A percentile compares a stretch with the other conserved stretches of the same genome.
phyloP scores from a whole-genome alignment of 2,329 filamentous ascomycete species.

The Fonsecaea nubica region DNA sequence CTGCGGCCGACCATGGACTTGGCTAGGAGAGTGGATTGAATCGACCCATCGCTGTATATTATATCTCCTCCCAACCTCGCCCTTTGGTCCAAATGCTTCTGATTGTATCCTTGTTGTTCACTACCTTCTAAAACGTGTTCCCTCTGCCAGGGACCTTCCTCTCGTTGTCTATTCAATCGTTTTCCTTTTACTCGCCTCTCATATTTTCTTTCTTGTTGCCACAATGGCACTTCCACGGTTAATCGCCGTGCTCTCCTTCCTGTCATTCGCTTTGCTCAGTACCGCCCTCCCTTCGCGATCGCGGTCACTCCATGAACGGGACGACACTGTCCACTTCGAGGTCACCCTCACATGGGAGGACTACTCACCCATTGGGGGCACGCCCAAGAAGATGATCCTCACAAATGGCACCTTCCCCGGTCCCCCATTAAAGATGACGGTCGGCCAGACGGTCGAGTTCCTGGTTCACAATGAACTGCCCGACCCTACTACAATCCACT shows the following conservation, averaged over 20 bases:
- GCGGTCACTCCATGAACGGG: constrained; percentile 27
- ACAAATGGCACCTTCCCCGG: constrained; percentile 79
- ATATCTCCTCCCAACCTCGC: constrained; percentile 32
- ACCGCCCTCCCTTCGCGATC: constrained; percentile 27
- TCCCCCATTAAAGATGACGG: constrained; percentile 73
- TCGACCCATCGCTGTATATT: constrained; percentile 18
- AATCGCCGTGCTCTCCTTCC: constrained; percentile 31
- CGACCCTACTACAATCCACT: constrained; percentile 73
- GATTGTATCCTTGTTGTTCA: constrained; percentile 14
- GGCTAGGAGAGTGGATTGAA: constrained; percentile 19
- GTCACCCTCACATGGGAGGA: constrained; percentile 47
- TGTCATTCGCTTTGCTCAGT: constrained; percentile 37
- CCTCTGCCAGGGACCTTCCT: constrained; percentile 15
- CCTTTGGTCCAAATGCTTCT: constrained; percentile 13
- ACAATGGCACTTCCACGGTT: constrained; percentile 35
- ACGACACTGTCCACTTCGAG: constrained; percentile 40
- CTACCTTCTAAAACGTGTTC: constrained; percentile 19
- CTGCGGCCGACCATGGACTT: constrained; percentile 21
- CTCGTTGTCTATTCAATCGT: constrained; percentile 25
- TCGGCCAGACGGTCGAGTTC: constrained; percentile 73
- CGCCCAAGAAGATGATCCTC: constrained; percentile 64
- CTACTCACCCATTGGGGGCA: constrained; percentile 49
- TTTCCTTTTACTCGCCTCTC: constrained; percentile 9
- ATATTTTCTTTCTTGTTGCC: constrained; percentile 11
- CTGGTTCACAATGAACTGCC: constrained; percentile 71